Base-by-base conservation (phyloP, 345 rosid species). In the Raphanus raphanistrum region DNA sequence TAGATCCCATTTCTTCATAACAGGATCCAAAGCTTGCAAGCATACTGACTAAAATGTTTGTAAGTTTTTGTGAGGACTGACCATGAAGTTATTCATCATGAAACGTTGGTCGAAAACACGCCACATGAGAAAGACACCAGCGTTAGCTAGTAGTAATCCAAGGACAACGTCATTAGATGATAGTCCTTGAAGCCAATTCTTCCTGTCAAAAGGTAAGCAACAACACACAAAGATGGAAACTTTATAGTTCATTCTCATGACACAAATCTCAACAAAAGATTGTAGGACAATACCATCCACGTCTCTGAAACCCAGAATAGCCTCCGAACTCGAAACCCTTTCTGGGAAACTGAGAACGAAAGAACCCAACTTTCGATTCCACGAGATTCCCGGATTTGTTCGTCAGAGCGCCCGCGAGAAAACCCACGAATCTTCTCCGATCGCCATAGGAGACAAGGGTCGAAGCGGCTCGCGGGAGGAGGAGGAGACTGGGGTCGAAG, bases 31-130 rank as follows among this genome's bases (percentile, higher is more conserved):
- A 29, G n/a, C n/a, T n/a, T n/a, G n/a, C 57, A 35, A 63, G 43
- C 17, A 28, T 28, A 28, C 0, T 3, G 1, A 1, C 29, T 2
- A 61, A 43, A 45, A 25, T 50, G 57, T n/a, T 11, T 52, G 27
- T 52, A 21, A 60, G 68, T 32, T 55, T 52, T 8, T 16, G 5
- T n/a, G 79, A 78, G 79, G 68, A 74, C 91, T 82, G 79, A 94
- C 98, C 82, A 87, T 94, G 82, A 94, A 94, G 80, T 94, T 88
- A 8, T 87, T 71, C 65, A 65, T 41, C 98, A 94, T 92, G 85
- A 90, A 92, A 25, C 32, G 80, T 21, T 32, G 54, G 83, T 86
- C 79, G 8, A 84, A 90, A 63, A 89, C 72, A 41, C 86, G 85
- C 98, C 97, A 90, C 82, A 88, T 82, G 36, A 87, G 0, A 82